These are phyloP conservation scores for Phytophthora vignae DNA, from an alignment of 352 stramenopile genomes.

Conservation along the genomic window DNA sequence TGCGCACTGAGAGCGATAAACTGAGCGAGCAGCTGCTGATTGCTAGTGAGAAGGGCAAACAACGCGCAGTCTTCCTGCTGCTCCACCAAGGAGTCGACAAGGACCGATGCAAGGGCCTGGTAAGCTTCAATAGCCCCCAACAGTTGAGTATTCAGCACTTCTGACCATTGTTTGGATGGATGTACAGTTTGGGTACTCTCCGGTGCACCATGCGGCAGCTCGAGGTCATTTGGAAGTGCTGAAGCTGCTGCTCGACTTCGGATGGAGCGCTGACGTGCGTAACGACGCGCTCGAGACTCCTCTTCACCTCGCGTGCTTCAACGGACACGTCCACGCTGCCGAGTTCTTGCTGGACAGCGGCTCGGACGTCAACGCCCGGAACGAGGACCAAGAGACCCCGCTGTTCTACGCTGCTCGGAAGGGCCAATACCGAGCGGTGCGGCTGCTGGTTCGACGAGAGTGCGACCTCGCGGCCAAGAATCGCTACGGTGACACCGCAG, in stretches of 20 bases:
- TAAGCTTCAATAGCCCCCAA: slow-evolving; percentile 27
- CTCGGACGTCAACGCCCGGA: slow-evolving; percentile 60
- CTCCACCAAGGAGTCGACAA: slow-evolving; percentile 69
- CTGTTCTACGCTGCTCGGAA: slow-evolving; percentile 84
- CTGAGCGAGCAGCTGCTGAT: slow-evolving; percentile 71
- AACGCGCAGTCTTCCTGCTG: slow-evolving; percentile 72
- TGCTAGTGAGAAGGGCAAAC: slow-evolving; percentile 75
- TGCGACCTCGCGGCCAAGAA: slow-evolving; percentile 61
- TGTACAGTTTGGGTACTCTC: slow-evolving; percentile 63
- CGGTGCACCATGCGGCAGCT: slow-evolving; percentile 74
- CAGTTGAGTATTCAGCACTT: neutral
- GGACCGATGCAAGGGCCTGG: slow-evolving; percentile 68
- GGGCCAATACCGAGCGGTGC: slow-evolving; percentile 64
- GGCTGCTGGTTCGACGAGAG: slow-evolving; percentile 70
- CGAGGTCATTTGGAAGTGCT: slow-evolving; percentile 74
- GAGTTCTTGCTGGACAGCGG: slow-evolving; percentile 75
- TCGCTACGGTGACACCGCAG: slow-evolving; percentile 70
- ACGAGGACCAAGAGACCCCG: slow-evolving; percentile 64
- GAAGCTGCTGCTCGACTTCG: slow-evolving; percentile 70
- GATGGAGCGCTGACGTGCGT: slow-evolving; percentile 53
- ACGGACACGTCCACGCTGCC: slow-evolving; percentile 56
- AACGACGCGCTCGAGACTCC: slow-evolving; percentile 72
- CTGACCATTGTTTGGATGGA: slow-evolving; percentile 8
- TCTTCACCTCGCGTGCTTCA: slow-evolving; percentile 74
- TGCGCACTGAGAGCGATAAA: slow-evolving; percentile 48